Conservation (phyloP, 1,139 yeast genomes). For the Geotrichum bryndzae region DNA sequence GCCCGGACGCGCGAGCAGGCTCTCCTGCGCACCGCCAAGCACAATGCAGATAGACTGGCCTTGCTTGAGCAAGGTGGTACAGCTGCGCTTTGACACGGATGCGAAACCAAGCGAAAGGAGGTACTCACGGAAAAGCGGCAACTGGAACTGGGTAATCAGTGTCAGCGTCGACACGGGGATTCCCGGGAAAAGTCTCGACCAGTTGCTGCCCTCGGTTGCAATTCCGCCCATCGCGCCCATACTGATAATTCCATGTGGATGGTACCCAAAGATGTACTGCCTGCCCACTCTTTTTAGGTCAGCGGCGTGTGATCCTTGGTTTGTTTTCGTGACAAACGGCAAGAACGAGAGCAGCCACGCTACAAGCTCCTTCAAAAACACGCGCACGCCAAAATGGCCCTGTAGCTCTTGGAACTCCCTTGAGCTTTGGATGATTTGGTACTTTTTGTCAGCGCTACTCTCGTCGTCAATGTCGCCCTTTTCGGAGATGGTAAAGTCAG, state of each 20-base stretch:
- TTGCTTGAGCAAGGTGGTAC: slow-evolving; percentile 54
- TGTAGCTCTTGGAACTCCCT: not conserved
- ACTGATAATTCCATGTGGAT: slow-evolving; percentile 95
- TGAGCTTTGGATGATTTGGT: slow-evolving; percentile 6
- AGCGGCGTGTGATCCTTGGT: not conserved
- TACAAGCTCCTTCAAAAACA: not conserved
- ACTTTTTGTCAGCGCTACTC: not conserved
- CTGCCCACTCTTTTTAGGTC: slow-evolving; percentile 26
- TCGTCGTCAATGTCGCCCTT: not conserved
- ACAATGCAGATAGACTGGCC: slow-evolving; percentile 77
- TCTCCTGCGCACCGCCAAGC: slow-evolving; percentile 93
- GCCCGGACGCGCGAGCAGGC: slow-evolving; percentile 62
- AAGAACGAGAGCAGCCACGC: slow-evolving; percentile 6
- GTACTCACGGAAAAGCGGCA: slow-evolving; percentile 90
- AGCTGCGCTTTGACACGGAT: slow-evolving; percentile 73
- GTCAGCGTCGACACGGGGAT: slow-evolving; percentile 74
- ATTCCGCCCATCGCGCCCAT: slow-evolving; percentile 86
- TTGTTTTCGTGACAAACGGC: not conserved
- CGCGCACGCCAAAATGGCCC: slow-evolving; percentile 2
- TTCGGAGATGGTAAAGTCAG: not conserved
- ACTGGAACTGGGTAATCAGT: slow-evolving; percentile 69
- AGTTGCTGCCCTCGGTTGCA: slow-evolving; percentile 73
- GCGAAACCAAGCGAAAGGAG: slow-evolving; percentile 75
- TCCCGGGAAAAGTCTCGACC: slow-evolving; percentile 72
- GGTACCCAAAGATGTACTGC: slow-evolving; percentile 84